Conservation (phyloP, 2,329 filamentous ascomycete genomes). For the Colletotrichum eleusines region DNA sequence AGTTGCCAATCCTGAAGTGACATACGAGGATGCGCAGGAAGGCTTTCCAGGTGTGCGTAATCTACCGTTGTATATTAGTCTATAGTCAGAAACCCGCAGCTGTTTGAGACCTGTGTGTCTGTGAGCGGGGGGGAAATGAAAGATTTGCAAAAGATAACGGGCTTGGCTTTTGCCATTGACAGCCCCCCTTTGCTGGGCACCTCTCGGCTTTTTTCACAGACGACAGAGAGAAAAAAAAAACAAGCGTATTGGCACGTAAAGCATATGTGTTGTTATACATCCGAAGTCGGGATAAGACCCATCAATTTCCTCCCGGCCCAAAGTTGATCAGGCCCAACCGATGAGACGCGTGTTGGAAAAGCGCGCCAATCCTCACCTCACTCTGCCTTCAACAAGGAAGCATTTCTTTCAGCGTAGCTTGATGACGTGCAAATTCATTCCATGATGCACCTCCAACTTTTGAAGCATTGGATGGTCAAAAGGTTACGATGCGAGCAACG, state of each 20-base stretch:
- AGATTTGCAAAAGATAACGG: neutral
- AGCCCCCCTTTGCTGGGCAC: neutral
- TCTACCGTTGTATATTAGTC: no score
- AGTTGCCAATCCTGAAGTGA: neutral
- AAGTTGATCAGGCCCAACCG: neutral
- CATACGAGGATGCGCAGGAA: neutral
- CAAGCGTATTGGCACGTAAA: neutral
- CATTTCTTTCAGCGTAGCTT: no score
- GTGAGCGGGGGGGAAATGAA: neutral
- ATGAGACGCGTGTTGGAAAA: neutral
- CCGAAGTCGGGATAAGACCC: neutral
- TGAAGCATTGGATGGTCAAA: no score
- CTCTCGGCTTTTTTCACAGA: neutral
- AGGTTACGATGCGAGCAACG: neutral
- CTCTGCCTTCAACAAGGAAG: no score
- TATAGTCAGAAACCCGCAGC: no score
- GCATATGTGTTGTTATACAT: neutral
- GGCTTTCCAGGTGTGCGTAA: no score
- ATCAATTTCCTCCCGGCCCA: neutral
- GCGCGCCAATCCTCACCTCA: neutral
- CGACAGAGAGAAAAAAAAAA: fast-evolving
- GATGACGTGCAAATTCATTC: neutral
- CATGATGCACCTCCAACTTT: no score
- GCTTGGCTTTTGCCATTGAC: neutral
- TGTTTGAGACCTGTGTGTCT: no score